Conservation (phyloP, 768 basidiomycete genomes). For the Leucosporidium creatinivorum region DNA sequence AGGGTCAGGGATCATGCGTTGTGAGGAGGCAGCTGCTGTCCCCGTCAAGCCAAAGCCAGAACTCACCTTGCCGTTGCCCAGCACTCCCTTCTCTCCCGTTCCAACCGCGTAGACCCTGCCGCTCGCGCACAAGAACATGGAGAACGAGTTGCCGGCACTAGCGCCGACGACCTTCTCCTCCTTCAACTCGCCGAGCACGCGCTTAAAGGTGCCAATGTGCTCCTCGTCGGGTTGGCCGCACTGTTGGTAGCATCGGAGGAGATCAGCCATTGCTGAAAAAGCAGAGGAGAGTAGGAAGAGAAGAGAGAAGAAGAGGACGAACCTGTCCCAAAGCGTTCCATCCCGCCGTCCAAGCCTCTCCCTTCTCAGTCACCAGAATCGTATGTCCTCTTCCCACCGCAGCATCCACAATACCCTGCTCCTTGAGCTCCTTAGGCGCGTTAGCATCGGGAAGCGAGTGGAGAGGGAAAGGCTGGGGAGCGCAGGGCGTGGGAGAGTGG, state of each 20-base stretch:
- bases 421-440: constrained; percentile 47
- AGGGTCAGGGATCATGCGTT: too few relatives aligned
- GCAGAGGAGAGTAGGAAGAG: neutral
- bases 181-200: constrained; percentile 54
- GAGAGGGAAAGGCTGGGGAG: constrained; percentile 61
- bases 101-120: constrained; percentile 79
- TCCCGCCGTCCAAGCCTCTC: constrained; percentile 75
- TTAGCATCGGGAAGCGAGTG: constrained; percentile 58
- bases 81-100: constrained; percentile 83
- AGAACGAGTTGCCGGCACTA: constrained; percentile 75
- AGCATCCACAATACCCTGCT: constrained; percentile 63
- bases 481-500: constrained; percentile 15
- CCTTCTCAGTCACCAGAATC: constrained; percentile 71
- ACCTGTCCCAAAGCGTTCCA: constrained; percentile 77
- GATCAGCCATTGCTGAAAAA: neutral
- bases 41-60: too few relatives aligned
- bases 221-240: constrained; percentile 62
- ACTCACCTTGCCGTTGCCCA: constrained; percentile 86
- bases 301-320: constrained; percentile 32
- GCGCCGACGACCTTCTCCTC: constrained; percentile 61
- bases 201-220: constrained; percentile 61
- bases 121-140: constrained; percentile 68
- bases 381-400: constrained; percentile 78
- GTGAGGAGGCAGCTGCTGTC: too few relatives aligned
- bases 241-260: constrained; percentile 42